These are phyloP conservation scores for Calonectria hongkongensis DNA, from an alignment of 2,329 filamentous ascomycete species.

Conservation along the genomic window DNA sequence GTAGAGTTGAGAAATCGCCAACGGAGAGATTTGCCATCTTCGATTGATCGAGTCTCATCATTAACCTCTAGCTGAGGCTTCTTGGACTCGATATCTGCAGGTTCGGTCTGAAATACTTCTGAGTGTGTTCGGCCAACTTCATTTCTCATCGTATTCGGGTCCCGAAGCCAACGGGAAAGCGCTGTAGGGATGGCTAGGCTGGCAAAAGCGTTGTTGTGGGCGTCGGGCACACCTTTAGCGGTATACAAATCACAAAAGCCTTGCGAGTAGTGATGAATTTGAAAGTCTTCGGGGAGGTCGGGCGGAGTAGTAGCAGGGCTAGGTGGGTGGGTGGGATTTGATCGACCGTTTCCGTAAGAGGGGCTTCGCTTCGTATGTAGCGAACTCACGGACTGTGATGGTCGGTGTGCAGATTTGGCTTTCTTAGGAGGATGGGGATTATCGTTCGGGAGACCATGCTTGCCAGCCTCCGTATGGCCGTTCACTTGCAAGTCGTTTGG, in stretches of 20 bases:
- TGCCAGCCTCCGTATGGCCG: conserved; percentile 76
- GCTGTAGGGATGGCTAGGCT: conserved; percentile 84
- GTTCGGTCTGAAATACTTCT: conserved; percentile 80
- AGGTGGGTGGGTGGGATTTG: conserved; percentile 75
- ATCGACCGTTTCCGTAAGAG: conserved; percentile 77
- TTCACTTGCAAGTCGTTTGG: conserved; percentile 81
- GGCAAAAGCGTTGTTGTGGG: conserved; percentile 85
- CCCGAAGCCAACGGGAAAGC: conserved; percentile 86
- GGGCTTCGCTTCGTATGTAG: conserved; percentile 79
- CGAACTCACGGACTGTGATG: conserved; percentile 85
- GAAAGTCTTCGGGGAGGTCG: conserved; percentile 77
- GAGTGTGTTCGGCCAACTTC: conserved; percentile 79
- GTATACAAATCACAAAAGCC: conserved; percentile 86
- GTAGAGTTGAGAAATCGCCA: conserved; percentile 80
- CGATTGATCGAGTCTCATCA: conserved; percentile 63
- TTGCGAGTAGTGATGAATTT: conserved; percentile 81
- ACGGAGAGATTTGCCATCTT: conserved; percentile 68
- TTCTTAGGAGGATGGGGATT: conserved; percentile 81
- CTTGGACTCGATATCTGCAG: conserved; percentile 64
- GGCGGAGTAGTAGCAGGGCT: conserved; percentile 87
- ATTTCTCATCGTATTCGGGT: conserved; percentile 79
- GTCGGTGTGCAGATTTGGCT: conserved; percentile 86
- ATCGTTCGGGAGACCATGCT: conserved; percentile 67
- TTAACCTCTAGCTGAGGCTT: conserved; percentile 69
- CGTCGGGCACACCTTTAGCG: conserved; percentile 74